These are phyloP conservation scores for Purshia tridentata DNA, from an alignment of 306 rosid genomes.

Conservation along the genomic window DNA sequence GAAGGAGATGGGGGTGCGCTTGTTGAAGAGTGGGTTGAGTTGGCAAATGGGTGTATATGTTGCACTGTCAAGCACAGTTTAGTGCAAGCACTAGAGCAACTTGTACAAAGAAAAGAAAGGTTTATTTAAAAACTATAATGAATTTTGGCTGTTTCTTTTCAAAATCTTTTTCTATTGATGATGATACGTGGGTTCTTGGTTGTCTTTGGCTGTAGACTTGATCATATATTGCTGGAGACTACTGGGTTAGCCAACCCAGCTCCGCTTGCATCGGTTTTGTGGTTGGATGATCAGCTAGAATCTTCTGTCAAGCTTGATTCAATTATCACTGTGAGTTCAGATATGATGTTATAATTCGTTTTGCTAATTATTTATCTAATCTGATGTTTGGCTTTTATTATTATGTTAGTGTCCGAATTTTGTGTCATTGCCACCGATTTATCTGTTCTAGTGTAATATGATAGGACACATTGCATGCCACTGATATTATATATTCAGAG, in stretches of 20 bases:
- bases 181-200: neutral
- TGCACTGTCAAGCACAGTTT: conserved; percentile 90
- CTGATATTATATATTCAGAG: neutral
- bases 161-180: neutral
- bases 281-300: conserved; percentile 97
- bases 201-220: conserved; percentile 51
- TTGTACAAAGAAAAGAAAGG: conserved; percentile 86
- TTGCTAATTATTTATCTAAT: neutral
- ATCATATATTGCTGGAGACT: conserved; percentile 93
- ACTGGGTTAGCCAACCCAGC: conserved; percentile 99
- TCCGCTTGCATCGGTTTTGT: conserved; percentile 89
- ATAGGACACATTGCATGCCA: neutral
- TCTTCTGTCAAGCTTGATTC: conserved; percentile 85
- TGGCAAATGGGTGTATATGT: conserved; percentile 89
- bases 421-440: no score
- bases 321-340: conserved; percentile 71
- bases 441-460: no score
- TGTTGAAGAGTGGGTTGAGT: conserved; percentile 98
- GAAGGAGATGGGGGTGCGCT: conserved; percentile 91
- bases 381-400: neutral
- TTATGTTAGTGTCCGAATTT: neutral
- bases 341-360: neutral
- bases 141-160: neutral
- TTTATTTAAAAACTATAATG: conserved; percentile 9
- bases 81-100: conserved; percentile 96